These are phyloP conservation scores for Hymenoscyphus infarciens DNA, from an alignment of 2,329 filamentous ascomycete species.

Conservation along the genomic window DNA sequence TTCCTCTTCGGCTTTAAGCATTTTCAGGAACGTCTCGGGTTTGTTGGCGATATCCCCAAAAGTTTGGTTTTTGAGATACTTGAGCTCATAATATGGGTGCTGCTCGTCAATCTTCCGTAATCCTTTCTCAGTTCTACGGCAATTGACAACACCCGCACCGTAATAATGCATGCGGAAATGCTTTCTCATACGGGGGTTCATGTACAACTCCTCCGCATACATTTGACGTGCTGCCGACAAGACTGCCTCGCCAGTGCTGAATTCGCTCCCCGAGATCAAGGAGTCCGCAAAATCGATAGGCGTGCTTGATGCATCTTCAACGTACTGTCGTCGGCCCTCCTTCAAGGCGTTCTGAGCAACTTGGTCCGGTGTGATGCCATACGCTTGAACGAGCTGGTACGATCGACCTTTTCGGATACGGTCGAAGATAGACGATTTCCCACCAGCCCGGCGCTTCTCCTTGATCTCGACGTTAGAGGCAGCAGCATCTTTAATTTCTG, in stretches of 20 bases:
- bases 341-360: conserved; percentile 83
- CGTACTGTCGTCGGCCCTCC: conserved; percentile 72
- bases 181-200: conserved; percentile 85
- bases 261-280: conserved; percentile 66
- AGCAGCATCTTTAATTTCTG: conserved; percentile 76
- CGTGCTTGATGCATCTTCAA: conserved; percentile 76
- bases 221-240: conserved; percentile 77
- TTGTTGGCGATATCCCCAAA: conserved; percentile 75
- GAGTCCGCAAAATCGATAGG: conserved; percentile 86
- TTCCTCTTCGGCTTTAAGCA: conserved; percentile 96
- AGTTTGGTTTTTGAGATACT: conserved; percentile 89
- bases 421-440: conserved; percentile 76
- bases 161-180: conserved; percentile 83
- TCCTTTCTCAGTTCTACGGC: conserved; percentile 88
- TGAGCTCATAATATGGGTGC: conserved; percentile 96
- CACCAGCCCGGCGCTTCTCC: conserved; percentile 72
- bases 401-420: conserved; percentile 76
- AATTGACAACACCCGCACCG: conserved; percentile 77
- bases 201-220: conserved; percentile 86
- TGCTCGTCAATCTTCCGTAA: conserved; percentile 90
- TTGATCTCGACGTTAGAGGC: conserved; percentile 60
- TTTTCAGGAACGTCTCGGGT: conserved; percentile 89
- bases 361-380: conserved; percentile 84
- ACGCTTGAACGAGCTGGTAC: conserved; percentile 79
- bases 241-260: conserved; percentile 71